Base-by-base conservation (phyloP, 345 rosid species). In the Trapa incisa region DNA sequence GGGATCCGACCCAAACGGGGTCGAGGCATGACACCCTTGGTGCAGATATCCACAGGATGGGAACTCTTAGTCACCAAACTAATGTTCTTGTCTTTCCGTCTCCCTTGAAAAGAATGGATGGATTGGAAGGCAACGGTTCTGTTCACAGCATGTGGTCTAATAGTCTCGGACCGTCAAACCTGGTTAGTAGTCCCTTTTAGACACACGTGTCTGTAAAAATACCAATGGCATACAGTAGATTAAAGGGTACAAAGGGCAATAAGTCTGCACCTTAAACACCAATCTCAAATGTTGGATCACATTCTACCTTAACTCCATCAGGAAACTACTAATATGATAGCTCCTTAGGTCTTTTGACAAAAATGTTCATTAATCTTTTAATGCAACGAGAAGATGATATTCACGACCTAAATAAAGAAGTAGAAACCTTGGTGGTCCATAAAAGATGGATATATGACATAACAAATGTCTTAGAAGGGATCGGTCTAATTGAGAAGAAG, bases 381-480 rank as follows among this genome's bases (percentile, higher is more conserved):
- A 91, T 84, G 78, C 87, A 83, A 10, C 89, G 95, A 7, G 85
- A 91, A 84, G 96, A 89, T 80, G 99, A 96, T 68, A 83, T 82
- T 70, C 86, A 89, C 53, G 97, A 94, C 77, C 79, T 94, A 68
- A 94, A 94, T 75, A 85, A 85, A 60, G 97, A 96, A 52, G 97
- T 97, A 8, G 96, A 89, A 78, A 87, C 87, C 58, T 82, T 94
- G 79, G 89, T 89, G 87, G 95, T 88, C 64, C 97, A 94, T 70
- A 91, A 94, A 81, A 83, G 96, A 76, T 89, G 99, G 79, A 94
- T 94, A 74, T 94, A 94, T 60, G 99, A 94, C 81, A 94, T 94
- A 77, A 94, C 99, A 54, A 94, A 94, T 81, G 99, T 94, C 62
- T 75, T 94, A 87, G 99, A 94, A 80, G 99, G 99, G 78, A 89